These are phyloP conservation scores for Endothia cerciana DNA, from an alignment of 2,329 filamentous ascomycete genomes.

Conservation along the genomic window DNA sequence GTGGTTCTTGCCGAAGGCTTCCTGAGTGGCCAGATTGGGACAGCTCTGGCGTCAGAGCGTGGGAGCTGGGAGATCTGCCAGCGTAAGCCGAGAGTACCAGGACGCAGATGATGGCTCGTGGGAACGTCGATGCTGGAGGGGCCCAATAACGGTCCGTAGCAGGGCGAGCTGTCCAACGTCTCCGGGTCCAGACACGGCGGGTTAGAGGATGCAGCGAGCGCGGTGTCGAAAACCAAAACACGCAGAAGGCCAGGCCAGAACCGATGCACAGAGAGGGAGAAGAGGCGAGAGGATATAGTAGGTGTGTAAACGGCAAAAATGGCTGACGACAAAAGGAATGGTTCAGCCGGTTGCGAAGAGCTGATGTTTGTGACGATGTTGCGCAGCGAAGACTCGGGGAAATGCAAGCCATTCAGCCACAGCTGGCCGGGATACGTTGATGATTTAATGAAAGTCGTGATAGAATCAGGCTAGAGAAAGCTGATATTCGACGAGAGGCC, in stretches of 20 bases:
- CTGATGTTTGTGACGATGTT: neutral
- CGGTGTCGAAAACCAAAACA: neutral
- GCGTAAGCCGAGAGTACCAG: slow-evolving; percentile 3
- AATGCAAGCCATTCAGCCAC: slow-evolving; percentile 16
- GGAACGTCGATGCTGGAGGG: neutral
- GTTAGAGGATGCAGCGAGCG: neutral
- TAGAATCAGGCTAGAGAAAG: slow-evolving; percentile 22
- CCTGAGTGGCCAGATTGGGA: slow-evolving; percentile 14
- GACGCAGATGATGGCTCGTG: neutral
- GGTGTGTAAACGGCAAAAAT: neutral
- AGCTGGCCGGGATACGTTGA: slow-evolving; percentile 25
- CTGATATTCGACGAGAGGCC: slow-evolving; percentile 22
- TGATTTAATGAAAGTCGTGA: slow-evolving; percentile 29
- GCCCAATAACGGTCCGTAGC: neutral
- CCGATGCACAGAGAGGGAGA: neutral
- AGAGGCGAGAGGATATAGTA: neutral
- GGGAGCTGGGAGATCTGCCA: slow-evolving; percentile 12
- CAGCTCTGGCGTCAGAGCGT: slow-evolving; percentile 3
- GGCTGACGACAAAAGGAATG: slow-evolving; percentile 10
- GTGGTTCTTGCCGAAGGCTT: slow-evolving; percentile 32
- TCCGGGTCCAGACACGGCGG: neutral
- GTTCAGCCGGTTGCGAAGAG: neutral
- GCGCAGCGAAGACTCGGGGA: neutral
- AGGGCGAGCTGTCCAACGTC: neutral
- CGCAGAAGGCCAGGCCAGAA: neutral